Evolutionary conservation across 257 asterid genomes (phyloP).

Genomic region (Lantana camara): DNA sequence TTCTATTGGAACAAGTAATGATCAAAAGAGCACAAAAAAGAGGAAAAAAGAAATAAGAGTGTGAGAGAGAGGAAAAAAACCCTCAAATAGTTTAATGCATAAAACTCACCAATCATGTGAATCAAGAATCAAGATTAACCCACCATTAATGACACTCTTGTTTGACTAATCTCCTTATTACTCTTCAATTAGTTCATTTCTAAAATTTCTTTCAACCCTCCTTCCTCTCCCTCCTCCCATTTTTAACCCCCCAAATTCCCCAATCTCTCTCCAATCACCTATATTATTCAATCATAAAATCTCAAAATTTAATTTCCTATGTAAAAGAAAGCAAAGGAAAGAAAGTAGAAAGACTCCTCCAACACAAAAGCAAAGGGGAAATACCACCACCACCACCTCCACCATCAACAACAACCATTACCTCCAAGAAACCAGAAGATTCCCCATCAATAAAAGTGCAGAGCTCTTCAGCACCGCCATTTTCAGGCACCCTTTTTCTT

Average conservation of each 20-base stretch:
- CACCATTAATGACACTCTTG: slow-evolving; percentile 33
- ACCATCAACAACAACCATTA: slow-evolving; percentile 49
- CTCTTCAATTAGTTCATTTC: slow-evolving; percentile 34
- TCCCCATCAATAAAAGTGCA: slow-evolving; percentile 43
- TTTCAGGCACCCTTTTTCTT: slow-evolving; percentile 26
- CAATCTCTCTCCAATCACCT: slow-evolving; percentile 42
- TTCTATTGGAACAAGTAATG: background rate
- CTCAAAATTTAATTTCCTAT: slow-evolving; percentile 25
- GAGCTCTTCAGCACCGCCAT: slow-evolving; percentile 22
- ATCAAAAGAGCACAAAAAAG: background rate
- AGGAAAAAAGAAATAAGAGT: background rate
- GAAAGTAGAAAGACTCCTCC: background rate
- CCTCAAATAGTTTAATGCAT: slow-evolving; percentile 21
- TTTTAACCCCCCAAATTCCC: slow-evolving; percentile 21
- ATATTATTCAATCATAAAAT: slow-evolving; percentile 40
- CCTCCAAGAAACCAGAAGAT: slow-evolving; percentile 59
- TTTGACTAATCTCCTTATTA: slow-evolving; percentile 44
- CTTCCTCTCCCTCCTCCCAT: slow-evolving; percentile 30
- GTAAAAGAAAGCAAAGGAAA: slow-evolving; percentile 23
- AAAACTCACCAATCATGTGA: slow-evolving; percentile 28
- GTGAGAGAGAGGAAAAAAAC: background rate
- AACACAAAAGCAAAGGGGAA: background rate
- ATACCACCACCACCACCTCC: slow-evolving; percentile 28
- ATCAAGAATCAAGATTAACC: slow-evolving; percentile 19
- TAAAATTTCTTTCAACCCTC: slow-evolving; percentile 7